Percentiles rank a stretch among this genome's conserved stretches.
phyloP scores from a whole-genome alignment of 495 filamentous ascomycete genomes.

The Bacidia rubella region DNA sequence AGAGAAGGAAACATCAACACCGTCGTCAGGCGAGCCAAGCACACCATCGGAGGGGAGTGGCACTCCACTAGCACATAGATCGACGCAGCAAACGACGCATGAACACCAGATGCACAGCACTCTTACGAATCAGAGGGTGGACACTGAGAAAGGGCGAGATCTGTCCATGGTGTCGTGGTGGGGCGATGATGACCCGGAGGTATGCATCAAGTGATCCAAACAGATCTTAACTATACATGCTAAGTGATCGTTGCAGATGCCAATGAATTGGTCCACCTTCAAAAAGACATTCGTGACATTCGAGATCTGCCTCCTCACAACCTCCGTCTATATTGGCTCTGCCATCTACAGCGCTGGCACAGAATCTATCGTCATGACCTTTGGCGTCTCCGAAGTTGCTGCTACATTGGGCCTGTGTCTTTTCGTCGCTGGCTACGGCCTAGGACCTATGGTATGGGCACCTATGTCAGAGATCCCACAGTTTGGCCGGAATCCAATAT shows the following conservation, averaged over 20 bases:
- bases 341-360: slow-evolving; percentile 22
- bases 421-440: slow-evolving; percentile 26
- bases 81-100: slow-evolving; percentile 2
- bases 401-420: slow-evolving; percentile 25
- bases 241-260: slow-evolving; percentile 23
- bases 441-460: slow-evolving; percentile 24
- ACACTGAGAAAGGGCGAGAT: slow-evolving; percentile 25
- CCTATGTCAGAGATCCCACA: slow-evolving; percentile 20
- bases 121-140: slow-evolving; percentile 12
- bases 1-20: slow-evolving; percentile 1
- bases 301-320: slow-evolving; percentile 23
- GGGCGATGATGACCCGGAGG: slow-evolving; percentile 25
- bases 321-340: slow-evolving; percentile 25
- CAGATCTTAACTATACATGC: slow-evolving; percentile 1
- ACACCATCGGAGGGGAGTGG: slow-evolving; percentile 10
- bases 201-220: not conserved
- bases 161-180: slow-evolving; percentile 25
- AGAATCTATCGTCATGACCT: slow-evolving; percentile 14
- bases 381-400: slow-evolving; percentile 20
- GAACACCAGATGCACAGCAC: slow-evolving; percentile 19
- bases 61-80: not conserved
- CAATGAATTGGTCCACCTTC: slow-evolving; percentile 26
- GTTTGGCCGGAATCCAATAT: slow-evolving; percentile 23
- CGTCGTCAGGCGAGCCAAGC: slow-evolving; percentile 4
- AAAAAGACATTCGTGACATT: slow-evolving; percentile 34